phyloP scores from a whole-genome alignment of 2,329 filamentous ascomycete genomes.

The Fusarium longipes region DNA sequence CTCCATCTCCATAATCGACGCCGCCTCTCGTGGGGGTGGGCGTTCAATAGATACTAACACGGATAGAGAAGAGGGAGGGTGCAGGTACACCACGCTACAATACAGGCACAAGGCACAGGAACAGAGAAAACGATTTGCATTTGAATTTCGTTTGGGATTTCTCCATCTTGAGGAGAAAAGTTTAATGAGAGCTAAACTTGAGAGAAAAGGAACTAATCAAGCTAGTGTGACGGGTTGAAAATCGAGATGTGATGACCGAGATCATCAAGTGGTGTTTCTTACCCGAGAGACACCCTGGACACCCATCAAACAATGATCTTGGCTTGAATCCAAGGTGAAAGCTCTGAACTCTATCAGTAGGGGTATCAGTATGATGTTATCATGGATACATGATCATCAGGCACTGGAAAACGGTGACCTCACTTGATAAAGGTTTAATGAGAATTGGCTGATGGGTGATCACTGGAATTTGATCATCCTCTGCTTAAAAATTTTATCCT shows the following conservation, averaged over 20 bases:
- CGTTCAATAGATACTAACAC: conserved; percentile 2
- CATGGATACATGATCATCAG: conserved; percentile 34
- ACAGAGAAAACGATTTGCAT: conserved; percentile 23
- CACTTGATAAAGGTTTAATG: conserved; percentile 1
- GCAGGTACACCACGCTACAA: conserved; percentile 7
- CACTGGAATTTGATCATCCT: conserved; percentile 36
- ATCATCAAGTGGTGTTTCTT: conserved; percentile 11
- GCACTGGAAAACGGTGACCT: conserved; percentile 29
- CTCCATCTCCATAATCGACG: conserved; percentile 30
- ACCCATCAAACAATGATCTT: conserved; percentile 6
- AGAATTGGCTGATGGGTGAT: neutral
- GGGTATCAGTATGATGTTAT: conserved; percentile 22
- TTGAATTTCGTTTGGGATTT: conserved; percentile 8
- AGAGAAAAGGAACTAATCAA: neutral
- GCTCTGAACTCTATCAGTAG: conserved; percentile 22
- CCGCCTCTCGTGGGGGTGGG: conserved; percentile 29
- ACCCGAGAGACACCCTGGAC: neutral
- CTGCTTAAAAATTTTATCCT: neutral
- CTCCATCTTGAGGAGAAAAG: conserved; percentile 5
- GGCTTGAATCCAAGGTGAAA: neutral
- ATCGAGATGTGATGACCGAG: conserved; percentile 28
- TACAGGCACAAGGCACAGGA: conserved; percentile 27
- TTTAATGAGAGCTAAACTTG: conserved; percentile 2
- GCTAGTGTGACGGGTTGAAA: conserved; percentile 17
- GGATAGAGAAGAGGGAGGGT: conserved; percentile 16